Conservation (phyloP, 2,329 filamentous ascomycete species). For the Colletotrichum sp. region DNA sequence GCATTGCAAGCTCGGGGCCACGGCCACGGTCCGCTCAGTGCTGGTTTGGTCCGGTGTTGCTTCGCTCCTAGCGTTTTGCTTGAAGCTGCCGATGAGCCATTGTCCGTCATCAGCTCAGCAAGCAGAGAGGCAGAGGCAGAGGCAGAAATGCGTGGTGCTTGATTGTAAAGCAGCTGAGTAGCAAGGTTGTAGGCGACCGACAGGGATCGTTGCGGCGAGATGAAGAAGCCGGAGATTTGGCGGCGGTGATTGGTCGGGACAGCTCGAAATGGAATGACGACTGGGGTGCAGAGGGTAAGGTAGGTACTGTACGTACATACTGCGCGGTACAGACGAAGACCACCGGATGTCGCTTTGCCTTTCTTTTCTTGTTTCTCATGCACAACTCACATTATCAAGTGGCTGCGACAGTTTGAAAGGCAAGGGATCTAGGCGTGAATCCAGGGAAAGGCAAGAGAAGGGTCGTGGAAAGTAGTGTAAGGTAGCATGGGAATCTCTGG, state of each 20-base stretch:
- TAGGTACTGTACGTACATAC: background rate
- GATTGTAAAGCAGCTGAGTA: background rate
- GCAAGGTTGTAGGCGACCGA: background rate
- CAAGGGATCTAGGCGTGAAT: background rate
- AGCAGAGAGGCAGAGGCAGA: background rate
- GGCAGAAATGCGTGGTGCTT: background rate
- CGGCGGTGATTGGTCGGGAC: background rate
- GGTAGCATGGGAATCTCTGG: background rate
- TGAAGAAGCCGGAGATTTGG: background rate
- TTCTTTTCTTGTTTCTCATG: conserved; percentile 5
- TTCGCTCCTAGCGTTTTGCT: conserved; percentile 2
- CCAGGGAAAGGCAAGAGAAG: background rate
- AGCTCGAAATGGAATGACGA: background rate
- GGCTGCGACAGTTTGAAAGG: background rate
- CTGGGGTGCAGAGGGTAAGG: background rate
- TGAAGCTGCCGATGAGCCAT: conserved; percentile 2
- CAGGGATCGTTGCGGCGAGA: background rate
- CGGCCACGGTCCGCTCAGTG: conserved; percentile 16
- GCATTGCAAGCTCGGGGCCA: conserved; percentile 13
- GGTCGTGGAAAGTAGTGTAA: background rate
- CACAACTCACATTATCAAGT: background rate
- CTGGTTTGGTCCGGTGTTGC: conserved; percentile 16
- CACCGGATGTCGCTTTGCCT: background rate
- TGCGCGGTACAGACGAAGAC: background rate
- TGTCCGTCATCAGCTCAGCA: background rate